Conservation (phyloP, 2,329 filamentous ascomycete species). For the Gaeumannomyces tritici region DNA sequence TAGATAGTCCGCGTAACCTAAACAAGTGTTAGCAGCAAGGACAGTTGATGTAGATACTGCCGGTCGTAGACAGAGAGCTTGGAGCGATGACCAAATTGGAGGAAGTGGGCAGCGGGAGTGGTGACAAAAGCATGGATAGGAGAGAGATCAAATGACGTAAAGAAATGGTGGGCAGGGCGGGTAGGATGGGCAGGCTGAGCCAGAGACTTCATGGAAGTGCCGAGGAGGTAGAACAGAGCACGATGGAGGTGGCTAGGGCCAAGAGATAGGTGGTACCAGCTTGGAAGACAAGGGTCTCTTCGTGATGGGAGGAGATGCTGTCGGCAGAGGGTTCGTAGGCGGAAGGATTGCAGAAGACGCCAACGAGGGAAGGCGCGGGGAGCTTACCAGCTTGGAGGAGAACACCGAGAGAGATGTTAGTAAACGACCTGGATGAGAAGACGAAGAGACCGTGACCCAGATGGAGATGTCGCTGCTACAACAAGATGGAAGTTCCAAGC, state of each 20-base stretch:
- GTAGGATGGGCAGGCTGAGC: background rate
- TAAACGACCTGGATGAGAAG: background rate
- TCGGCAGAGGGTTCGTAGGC: background rate
- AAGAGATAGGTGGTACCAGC: background rate
- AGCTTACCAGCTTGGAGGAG: background rate
- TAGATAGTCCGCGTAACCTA: background rate
- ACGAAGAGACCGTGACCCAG: background rate
- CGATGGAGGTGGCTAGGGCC: background rate
- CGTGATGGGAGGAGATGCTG: background rate
- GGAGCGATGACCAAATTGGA: background rate
- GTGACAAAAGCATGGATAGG: background rate
- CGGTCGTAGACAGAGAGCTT: background rate
- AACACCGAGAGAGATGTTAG: background rate
- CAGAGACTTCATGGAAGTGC: no score
- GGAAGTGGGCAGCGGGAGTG: background rate
- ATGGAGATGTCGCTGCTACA: background rate
- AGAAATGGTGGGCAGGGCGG: background rate
- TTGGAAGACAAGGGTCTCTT: background rate
- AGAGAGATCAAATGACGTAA: background rate
- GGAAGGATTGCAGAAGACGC: background rate
- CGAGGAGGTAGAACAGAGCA: background rate
- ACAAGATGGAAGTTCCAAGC: no score
- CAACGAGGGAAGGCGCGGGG: background rate
- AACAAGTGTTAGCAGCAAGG: background rate
- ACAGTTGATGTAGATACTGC: background rate